Base-by-base conservation (phyloP, 192 early-diverging fungal genomes). In the Chytriomyces confervae region DNA sequence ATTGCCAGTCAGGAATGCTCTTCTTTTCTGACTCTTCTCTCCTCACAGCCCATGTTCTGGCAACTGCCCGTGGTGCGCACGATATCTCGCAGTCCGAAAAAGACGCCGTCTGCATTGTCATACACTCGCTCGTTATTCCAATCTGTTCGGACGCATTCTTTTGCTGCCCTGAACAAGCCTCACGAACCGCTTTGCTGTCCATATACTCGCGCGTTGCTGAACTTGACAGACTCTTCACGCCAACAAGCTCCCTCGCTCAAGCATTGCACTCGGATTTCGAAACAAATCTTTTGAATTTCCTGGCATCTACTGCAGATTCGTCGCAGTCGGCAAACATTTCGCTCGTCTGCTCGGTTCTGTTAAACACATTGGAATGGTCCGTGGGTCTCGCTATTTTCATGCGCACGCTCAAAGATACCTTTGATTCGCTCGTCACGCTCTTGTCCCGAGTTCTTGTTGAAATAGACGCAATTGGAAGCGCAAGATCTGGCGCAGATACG, bases 341-440 rank as follows among this genome's bases (percentile, higher is more conserved):
- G 47, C 47, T 62, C n/a, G 72, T 72, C 23, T 77, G 81, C 24
- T 62, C 68, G 20, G 57, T 82, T 24, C 47, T 82, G 45, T 46
- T 79, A 29, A 80, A 78, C 43, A 69, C 68, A 13, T 45, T 83
- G 16, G 82, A 80, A 45, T 72, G 76, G 63, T 57, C 69, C 20
- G 45, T 83, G 13, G 81, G 82, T 23, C 29, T 61, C 18, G 27
- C 29, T 8, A 76, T 78, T 24, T 69, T 77, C 43, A 9, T 24
- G 29, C 29, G 24, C 44, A 36, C 27, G 50, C 69, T 80, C 9
- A 57, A 47, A 46, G 36, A n/a, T 24, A 75, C 50, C 7, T 43
- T 77, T 6, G 20, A 6, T 7, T 16, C 77, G 29, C 24, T 80
- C n/a, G 62, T 46, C 18, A 16, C 10, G 24, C 44, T 50, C 5